Evolutionary conservation across 2,329 filamentous ascomycete species (phyloP).

Genomic region (Elsinoe australis): DNA sequence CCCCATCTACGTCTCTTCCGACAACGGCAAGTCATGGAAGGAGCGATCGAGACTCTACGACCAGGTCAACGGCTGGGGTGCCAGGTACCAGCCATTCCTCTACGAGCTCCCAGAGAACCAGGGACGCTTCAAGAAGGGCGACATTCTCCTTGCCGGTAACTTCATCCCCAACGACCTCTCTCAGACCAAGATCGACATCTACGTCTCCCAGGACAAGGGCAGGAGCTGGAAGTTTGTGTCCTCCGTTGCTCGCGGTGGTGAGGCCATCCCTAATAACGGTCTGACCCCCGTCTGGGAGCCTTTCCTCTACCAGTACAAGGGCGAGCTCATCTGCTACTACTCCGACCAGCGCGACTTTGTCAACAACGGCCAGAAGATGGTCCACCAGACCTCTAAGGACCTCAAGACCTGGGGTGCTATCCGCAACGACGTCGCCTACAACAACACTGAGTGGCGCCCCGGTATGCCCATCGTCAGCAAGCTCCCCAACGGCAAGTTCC

Average conservation of each 20-base stretch:
- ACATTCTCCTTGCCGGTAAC: slow-evolving; percentile 55
- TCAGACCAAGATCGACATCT: slow-evolving; percentile 60
- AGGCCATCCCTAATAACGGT: slow-evolving; percentile 55
- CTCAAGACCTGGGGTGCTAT: slow-evolving; percentile 52
- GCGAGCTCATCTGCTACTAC: slow-evolving; percentile 59
- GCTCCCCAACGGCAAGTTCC: slow-evolving; percentile 53
- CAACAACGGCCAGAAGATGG: slow-evolving; percentile 59
- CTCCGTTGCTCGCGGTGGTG: slow-evolving; percentile 57
- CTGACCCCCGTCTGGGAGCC: slow-evolving; percentile 67
- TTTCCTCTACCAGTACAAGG: slow-evolving; percentile 53
- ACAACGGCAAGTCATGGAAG: slow-evolving; percentile 50
- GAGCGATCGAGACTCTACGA: slow-evolving; percentile 58
- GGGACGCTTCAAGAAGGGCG: slow-evolving; percentile 53
- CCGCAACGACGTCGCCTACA: slow-evolving; percentile 56
- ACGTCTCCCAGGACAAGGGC: slow-evolving; percentile 55
- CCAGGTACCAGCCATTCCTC: slow-evolving; percentile 62
- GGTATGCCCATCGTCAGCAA: slow-evolving; percentile 57
- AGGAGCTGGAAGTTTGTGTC: slow-evolving; percentile 60
- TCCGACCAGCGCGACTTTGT: slow-evolving; percentile 59
- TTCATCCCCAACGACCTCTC: slow-evolving; percentile 53
- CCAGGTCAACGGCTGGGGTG: slow-evolving; percentile 55
- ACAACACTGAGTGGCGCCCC: slow-evolving; percentile 55
- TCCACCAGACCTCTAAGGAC: slow-evolving; percentile 56
- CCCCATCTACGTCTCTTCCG: slow-evolving; percentile 41
- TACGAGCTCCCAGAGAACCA: slow-evolving; percentile 54